Percentiles rank a stretch among this genome's conserved stretches.
Conservation (phyloP, 257 asterid genomes). For the Ilex asprella region DNA sequence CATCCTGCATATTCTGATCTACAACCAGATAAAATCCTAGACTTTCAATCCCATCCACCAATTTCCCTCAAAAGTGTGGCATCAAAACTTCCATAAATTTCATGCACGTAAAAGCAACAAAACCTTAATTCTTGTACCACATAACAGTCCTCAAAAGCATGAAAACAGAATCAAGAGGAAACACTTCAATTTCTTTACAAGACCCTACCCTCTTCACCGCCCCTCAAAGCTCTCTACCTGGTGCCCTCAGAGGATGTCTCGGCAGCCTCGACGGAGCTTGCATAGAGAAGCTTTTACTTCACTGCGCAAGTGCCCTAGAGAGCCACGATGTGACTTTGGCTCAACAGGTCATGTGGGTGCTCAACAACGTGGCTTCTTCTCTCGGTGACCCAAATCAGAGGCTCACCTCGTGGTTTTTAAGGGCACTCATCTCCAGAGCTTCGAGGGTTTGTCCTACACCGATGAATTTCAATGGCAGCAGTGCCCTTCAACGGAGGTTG, state of each 20-base stretch:
- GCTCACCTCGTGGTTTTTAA: slow-evolving; percentile 56
- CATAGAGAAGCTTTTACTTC: slow-evolving; percentile 69
- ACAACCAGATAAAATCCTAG: not conserved
- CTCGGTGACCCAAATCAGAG: slow-evolving; percentile 70
- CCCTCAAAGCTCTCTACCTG: slow-evolving; percentile 33
- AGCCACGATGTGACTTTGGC: slow-evolving; percentile 69
- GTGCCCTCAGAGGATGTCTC: slow-evolving; percentile 45
- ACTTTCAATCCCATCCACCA: not conserved
- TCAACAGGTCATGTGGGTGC: slow-evolving; percentile 91
- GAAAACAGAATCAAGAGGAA: slow-evolving; percentile 48
- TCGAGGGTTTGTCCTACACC: slow-evolving; percentile 51
- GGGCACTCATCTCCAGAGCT: slow-evolving; percentile 56
- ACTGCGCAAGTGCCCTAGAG: slow-evolving; percentile 65
- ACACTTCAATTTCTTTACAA: slow-evolving; percentile 26
- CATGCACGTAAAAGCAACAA: not conserved
- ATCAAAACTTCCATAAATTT: not conserved
- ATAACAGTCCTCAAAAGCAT: slow-evolving; percentile 8
- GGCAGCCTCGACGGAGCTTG: slow-evolving; percentile 66
- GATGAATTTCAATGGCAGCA: slow-evolving; percentile 18
- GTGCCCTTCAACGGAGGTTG: slow-evolving; percentile 21
- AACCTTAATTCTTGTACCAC: not conserved
- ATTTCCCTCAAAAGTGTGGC: not conserved
- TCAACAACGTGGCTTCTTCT: slow-evolving; percentile 73
- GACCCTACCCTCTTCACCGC: slow-evolving; percentile 32
- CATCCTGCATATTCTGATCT: not conserved